These are phyloP conservation scores for Phoenix dactylifera DNA, from an alignment of 176 grass and related monocot genomes.

Conservation along the genomic window DNA sequence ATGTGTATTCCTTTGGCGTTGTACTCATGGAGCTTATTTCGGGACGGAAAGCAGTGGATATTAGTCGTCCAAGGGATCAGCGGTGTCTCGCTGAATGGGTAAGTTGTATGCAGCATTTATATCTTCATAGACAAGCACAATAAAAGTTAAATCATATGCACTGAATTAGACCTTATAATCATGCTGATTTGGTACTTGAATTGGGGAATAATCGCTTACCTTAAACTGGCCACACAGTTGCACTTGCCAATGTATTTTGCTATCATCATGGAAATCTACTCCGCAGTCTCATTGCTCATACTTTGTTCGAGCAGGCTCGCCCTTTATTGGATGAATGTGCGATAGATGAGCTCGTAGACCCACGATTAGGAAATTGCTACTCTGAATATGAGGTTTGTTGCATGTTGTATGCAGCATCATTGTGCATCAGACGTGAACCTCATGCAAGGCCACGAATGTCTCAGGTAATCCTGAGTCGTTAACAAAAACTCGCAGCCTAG, in stretches of 20 bases:
- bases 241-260: too few species aligned
- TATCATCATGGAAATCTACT: too few species aligned
- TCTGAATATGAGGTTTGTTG: slow-evolving; percentile 59
- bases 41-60: slow-evolving; percentile 88
- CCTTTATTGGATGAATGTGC: slow-evolving; percentile 55
- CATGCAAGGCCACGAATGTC: slow-evolving; percentile 95
- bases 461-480: slow-evolving; percentile 22
- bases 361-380: slow-evolving; percentile 48
- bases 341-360: slow-evolving; percentile 65
- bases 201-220: too few species aligned
- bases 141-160: too few species aligned
- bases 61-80: slow-evolving; percentile 85
- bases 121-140: too few species aligned
- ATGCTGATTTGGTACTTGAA: too few species aligned
- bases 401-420: slow-evolving; percentile 82
- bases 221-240: too few species aligned
- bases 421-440: slow-evolving; percentile 81
- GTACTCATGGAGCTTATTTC: slow-evolving; percentile 93
- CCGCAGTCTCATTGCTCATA: too few species aligned
- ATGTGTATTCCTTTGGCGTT: slow-evolving; percentile 94
- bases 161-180: too few species aligned
- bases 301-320: slow-evolving; percentile 34
- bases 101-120: slow-evolving; percentile 10
- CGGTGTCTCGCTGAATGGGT: slow-evolving; percentile 98
- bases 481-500: not conserved